Evolutionary conservation across 2,329 filamentous ascomycete genomes (phyloP).

Genomic region (Neonectria neomacrospora): DNA sequence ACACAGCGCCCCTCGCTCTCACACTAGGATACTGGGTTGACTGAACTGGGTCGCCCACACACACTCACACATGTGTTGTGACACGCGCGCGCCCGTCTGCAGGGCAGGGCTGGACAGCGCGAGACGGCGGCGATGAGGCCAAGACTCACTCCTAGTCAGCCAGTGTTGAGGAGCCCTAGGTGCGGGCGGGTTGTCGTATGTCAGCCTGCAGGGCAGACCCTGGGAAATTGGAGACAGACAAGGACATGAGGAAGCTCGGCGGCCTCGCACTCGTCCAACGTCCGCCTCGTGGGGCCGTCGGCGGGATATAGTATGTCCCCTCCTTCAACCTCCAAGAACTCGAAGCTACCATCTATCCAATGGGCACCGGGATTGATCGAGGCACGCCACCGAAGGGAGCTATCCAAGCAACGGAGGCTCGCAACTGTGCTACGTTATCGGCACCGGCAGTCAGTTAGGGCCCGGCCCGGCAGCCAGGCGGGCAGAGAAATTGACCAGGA

Average conservation of each 20-base stretch:
- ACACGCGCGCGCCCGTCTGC: slow-evolving; percentile 12
- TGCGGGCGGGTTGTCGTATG: slow-evolving; percentile 5
- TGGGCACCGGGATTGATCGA: slow-evolving; percentile 3
- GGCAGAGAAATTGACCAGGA: slow-evolving; percentile 7
- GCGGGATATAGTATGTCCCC: slow-evolving; percentile 13
- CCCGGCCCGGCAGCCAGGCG: slow-evolving; percentile 1
- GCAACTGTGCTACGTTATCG: slow-evolving; percentile 7
- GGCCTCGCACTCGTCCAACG: slow-evolving; percentile 1
- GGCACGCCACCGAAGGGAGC: slow-evolving; percentile 13
- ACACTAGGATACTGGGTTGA: not conserved
- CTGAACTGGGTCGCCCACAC: slow-evolving; percentile 4
- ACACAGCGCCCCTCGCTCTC: slow-evolving; percentile 4
- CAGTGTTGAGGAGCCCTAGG: slow-evolving; percentile 5
- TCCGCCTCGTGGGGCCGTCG: slow-evolving; percentile 20
- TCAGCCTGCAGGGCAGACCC: slow-evolving; percentile 36
- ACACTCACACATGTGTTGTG: slow-evolving; percentile 15
- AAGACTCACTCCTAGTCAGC: not conserved
- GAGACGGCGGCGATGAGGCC: not conserved
- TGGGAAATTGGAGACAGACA: slow-evolving; percentile 33
- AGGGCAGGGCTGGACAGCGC: slow-evolving; percentile 8
- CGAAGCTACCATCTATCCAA: slow-evolving; percentile 19
- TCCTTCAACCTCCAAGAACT: slow-evolving; percentile 21
- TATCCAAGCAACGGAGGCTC: not conserved
- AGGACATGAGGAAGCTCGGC: slow-evolving; percentile 7
- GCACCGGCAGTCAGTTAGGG: slow-evolving; percentile 12